A percentile compares a stretch with the other conserved stretches of the same genome.
Evolutionary conservation across 306 rosid species (phyloP).

Genomic region (Gillenia trifoliata): DNA sequence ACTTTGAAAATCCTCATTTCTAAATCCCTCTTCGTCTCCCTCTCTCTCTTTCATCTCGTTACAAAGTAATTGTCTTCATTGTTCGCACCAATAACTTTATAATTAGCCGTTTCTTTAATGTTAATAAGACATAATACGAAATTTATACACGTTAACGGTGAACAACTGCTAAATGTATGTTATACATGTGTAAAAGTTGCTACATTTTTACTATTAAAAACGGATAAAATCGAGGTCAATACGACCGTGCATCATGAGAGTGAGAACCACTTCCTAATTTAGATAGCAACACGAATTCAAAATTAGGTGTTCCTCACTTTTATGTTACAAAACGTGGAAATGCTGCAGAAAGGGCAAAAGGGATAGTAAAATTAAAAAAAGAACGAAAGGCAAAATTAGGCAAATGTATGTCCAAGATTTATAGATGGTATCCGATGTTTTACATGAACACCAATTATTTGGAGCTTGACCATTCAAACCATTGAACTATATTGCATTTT

Average conservation of each 20-base stretch:
- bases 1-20: too few species aligned
- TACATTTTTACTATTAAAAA: not conserved
- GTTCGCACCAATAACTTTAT: not conserved
- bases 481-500: slow-evolving; percentile 22
- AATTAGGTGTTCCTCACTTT: not conserved
- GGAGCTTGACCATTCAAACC: slow-evolving; percentile 89
- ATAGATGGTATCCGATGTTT: slow-evolving; percentile 55
- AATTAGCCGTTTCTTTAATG: not conserved
- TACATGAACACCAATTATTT: slow-evolving; percentile 53
- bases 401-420: not conserved
- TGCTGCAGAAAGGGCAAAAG: not conserved
- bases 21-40: too few species aligned
- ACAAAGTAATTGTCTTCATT: too few species aligned
- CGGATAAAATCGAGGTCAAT: not conserved
- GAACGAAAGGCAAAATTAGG: not conserved
- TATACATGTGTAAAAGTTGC: not conserved
- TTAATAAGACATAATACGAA: not conserved
- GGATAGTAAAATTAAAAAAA: not conserved
- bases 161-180: too few species aligned
- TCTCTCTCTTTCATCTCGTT: too few species aligned
- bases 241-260: not conserved
- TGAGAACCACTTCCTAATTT: not conserved
- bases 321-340: not conserved
- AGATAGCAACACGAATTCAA: not conserved
- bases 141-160: not conserved